phyloP scores from a whole-genome alignment of 805 yeast genomes.

The Nakazawaea populi region DNA sequence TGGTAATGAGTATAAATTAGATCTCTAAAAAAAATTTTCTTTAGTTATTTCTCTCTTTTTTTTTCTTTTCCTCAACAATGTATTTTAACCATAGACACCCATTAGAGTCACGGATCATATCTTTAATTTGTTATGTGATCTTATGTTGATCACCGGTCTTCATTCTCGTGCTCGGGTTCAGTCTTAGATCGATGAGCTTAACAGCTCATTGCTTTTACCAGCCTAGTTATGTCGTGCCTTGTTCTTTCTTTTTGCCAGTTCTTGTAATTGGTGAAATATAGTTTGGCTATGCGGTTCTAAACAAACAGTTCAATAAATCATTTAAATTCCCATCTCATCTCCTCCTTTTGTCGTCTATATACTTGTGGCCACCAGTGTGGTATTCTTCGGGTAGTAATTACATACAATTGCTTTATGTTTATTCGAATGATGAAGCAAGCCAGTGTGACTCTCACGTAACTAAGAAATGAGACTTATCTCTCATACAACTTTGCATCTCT shows the following conservation, averaged over 20 bases:
- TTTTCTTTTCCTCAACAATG: constrained; percentile 27
- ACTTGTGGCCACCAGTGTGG: too few relatives aligned
- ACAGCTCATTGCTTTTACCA: constrained; percentile 31
- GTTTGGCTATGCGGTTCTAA: constrained; percentile 68
- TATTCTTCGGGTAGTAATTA: too few relatives aligned
- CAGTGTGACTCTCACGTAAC: too few relatives aligned
- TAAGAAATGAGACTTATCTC: neutral
- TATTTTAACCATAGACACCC: constrained; percentile 72
- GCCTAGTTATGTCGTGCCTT: constrained; percentile 49
- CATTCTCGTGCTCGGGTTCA: constrained; percentile 84
- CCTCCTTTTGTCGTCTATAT: too few relatives aligned
- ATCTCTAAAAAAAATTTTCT: constrained; percentile 9
- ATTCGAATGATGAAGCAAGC: too few relatives aligned
- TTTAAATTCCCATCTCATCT: neutral
- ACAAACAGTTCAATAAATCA: constrained; percentile 40
- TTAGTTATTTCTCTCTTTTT: neutral
- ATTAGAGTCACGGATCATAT: constrained; percentile 64
- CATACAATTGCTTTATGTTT: too few relatives aligned
- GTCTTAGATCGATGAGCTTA: constrained; percentile 61
- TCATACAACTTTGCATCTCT: constrained; percentile 48
- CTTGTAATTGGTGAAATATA: constrained; percentile 14
- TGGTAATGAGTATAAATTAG: constrained; percentile 4
- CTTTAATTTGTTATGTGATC: constrained; percentile 40
- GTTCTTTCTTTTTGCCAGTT: constrained; percentile 13
- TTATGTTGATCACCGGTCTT: constrained; percentile 28